A percentile compares a stretch with the other conserved stretches of the same genome.
Evolutionary conservation across 306 rosid species (phyloP).

Genomic region (Phaseolus lunatus): DNA sequence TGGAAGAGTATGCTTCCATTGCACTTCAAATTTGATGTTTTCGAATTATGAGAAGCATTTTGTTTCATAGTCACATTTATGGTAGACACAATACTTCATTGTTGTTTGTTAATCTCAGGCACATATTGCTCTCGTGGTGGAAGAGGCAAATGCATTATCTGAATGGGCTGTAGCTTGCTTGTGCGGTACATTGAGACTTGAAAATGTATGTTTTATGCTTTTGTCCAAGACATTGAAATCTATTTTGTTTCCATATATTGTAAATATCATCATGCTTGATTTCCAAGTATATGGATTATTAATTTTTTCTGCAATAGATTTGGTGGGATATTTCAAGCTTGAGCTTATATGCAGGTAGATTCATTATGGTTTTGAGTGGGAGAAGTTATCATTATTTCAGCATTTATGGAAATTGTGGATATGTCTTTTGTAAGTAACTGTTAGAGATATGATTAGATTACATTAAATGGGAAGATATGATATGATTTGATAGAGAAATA

Average conservation of each 20-base stretch:
- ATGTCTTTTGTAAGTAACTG: neutral
- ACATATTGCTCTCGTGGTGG: conserved; percentile 69
- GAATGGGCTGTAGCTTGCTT: conserved; percentile 92
- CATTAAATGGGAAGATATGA: too few species aligned
- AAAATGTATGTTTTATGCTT: conserved; percentile 70
- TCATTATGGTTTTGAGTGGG: neutral
- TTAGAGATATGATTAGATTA: too few species aligned
- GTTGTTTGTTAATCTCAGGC: conserved; percentile 70
- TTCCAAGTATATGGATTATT: conserved; percentile 11
- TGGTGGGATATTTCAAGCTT: conserved; percentile 22
- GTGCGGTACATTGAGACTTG: conserved; percentile 96
- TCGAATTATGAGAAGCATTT: conserved; percentile 1
- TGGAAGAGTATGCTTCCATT: conserved; percentile 24
- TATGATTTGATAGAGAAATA: too few species aligned
- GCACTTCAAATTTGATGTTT: conserved; percentile 32
- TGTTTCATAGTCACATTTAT: conserved; percentile 28
- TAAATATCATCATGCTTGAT: conserved; percentile 28
- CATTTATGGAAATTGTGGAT: conserved; percentile 28
- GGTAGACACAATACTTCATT: conserved; percentile 25
- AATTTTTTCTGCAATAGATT: neutral
- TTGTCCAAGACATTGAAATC: conserved; percentile 20
- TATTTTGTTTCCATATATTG: conserved; percentile 8
- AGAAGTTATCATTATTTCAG: neutral
- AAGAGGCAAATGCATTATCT: conserved; percentile 93
- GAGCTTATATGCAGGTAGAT: conserved; percentile 2